Evolutionary conservation across 208 protist genomes (phyloP), one percentile per base, ranked within the genome.

Genomic region (Naegleria gruberi): DNA sequence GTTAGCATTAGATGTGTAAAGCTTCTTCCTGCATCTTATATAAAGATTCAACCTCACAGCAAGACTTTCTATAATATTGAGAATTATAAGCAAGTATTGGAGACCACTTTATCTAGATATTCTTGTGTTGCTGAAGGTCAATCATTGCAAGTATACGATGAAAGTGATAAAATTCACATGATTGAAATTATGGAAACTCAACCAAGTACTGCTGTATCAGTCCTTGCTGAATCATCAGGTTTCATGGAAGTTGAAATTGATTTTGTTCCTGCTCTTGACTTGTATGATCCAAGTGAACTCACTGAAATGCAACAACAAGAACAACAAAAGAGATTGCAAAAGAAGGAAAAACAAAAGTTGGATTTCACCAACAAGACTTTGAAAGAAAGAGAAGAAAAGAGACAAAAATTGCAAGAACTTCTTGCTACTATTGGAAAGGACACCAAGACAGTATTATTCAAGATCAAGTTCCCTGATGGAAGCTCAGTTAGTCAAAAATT

Each of bases 231-330:
- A 8, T 26, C 34, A 15, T 10, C 19, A 65, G 44, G 44, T 40
- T 45, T 30, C 55, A 23, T 87, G 8, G 43, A 87, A 37, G 44
- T 87, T 87, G 83, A 87, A 55, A 87, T 87, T 55, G 83, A 87
- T 55, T 87, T 87, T 87, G 83, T 55, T 42, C 83, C 83, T 34
- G 83, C 83, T 40, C 4, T 87, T 40, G 83, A 87, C n/a, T 55
- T 87, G 19, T 42, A 87, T 55, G 83, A 87, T 30, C 17, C 30
- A 45, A 15, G 44, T 19, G 42, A 84, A 26, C 15, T 84, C 15
- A 43, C 42, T 84, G 8, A 42, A 19, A 40, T 84, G 40, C 34
- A 84, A 45, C 37, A 84, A 84, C 10, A 42, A 15, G 42, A 84
- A 45, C 30, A 43, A 45, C 17, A 42, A 43, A 45, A 84, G 2